Percentiles rank a stretch among this genome's conserved stretches.
These are phyloP conservation scores for Neurospora sp. DNA, from an alignment of 495 filamentous ascomycete genomes.

Conservation along the genomic window DNA sequence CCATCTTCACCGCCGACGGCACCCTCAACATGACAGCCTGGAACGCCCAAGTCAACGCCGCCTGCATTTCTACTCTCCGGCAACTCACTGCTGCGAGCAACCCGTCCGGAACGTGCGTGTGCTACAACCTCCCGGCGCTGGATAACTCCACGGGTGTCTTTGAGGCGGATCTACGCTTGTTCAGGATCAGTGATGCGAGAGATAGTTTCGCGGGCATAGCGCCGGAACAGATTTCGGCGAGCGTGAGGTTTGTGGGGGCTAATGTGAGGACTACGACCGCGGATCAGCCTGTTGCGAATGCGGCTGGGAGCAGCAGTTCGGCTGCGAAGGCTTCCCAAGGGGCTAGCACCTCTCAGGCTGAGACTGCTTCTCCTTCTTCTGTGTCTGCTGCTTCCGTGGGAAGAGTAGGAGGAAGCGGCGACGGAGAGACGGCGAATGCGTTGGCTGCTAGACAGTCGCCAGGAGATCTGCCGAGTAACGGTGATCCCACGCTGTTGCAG, in stretches of 20 bases:
- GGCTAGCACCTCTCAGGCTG: neutral
- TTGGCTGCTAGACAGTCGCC: conserved; percentile 3
- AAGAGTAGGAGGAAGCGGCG: neutral
- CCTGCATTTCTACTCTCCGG: conserved; percentile 40
- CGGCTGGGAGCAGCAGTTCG: conserved; percentile 5
- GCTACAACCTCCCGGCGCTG: conserved; percentile 62
- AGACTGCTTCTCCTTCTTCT: neutral
- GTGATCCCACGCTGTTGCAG: conserved; percentile 30
- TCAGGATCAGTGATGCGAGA: conserved; percentile 46
- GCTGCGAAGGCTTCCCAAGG: conserved; percentile 2
- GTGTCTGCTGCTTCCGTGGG: neutral
- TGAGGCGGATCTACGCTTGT: conserved; percentile 60
- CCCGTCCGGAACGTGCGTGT: conserved; percentile 62
- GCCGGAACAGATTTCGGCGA: conserved; percentile 44
- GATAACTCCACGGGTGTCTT: conserved; percentile 56
- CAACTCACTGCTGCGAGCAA: conserved; percentile 45
- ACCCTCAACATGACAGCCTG: conserved; percentile 36
- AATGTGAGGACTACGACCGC: conserved; percentile 23
- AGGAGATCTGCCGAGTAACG: conserved; percentile 3
- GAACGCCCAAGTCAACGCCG: conserved; percentile 39
- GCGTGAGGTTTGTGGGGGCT: conserved; percentile 49
- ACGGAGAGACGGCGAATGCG: neutral
- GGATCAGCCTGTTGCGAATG: conserved; percentile 1
- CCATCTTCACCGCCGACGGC: conserved; percentile 20
- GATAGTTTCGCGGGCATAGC: conserved; percentile 49